Percentiles rank a stretch among this genome's conserved stretches.
These are phyloP conservation scores for Zea luxurians DNA, from an alignment of 176 grass and related monocot genomes.

Conservation along the genomic window DNA sequence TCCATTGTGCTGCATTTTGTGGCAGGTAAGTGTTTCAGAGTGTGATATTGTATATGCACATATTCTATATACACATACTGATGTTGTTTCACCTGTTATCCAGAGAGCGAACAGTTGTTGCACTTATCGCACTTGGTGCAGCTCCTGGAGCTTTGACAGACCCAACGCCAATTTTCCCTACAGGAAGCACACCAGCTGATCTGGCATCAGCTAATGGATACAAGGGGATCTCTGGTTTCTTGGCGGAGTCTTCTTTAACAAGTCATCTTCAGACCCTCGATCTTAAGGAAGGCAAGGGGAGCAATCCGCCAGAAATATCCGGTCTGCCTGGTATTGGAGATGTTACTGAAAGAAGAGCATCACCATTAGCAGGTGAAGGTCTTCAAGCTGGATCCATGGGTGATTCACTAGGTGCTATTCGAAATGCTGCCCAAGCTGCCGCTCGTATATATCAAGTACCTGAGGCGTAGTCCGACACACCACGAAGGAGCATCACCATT, in stretches of 20 bases:
- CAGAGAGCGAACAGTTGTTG: slow-evolving; percentile 82
- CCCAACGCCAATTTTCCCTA: too few species aligned
- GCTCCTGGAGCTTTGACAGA: too few species aligned
- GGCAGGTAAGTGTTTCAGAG: slow-evolving; percentile 61
- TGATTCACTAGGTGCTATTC: slow-evolving; percentile 82
- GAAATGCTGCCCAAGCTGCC: slow-evolving; percentile 86
- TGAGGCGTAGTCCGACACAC: too few species aligned
- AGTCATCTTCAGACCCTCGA: slow-evolving; percentile 73
- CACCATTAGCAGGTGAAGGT: slow-evolving; percentile 39
- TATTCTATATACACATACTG: slow-evolving; percentile 18
- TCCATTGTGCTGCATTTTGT: slow-evolving; percentile 95
- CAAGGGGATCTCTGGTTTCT: too few species aligned
- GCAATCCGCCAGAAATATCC: slow-evolving; percentile 46
- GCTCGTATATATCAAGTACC: slow-evolving; percentile 81
- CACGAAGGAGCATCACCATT: too few species aligned
- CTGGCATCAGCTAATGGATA: too few species aligned
- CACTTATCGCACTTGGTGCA: too few species aligned
- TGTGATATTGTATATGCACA: neutral
- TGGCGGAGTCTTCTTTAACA: too few species aligned
- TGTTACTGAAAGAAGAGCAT: slow-evolving; percentile 42
- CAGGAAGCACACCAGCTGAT: too few species aligned
- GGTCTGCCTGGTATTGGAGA: slow-evolving; percentile 54
- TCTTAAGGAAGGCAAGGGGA: slow-evolving; percentile 69
- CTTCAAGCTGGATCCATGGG: slow-evolving; percentile 59
- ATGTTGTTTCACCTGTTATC: slow-evolving; percentile 43